Evolutionary conservation across 2,329 filamentous ascomycete genomes (phyloP).

Genomic region (Aspergillus clavatus): DNA sequence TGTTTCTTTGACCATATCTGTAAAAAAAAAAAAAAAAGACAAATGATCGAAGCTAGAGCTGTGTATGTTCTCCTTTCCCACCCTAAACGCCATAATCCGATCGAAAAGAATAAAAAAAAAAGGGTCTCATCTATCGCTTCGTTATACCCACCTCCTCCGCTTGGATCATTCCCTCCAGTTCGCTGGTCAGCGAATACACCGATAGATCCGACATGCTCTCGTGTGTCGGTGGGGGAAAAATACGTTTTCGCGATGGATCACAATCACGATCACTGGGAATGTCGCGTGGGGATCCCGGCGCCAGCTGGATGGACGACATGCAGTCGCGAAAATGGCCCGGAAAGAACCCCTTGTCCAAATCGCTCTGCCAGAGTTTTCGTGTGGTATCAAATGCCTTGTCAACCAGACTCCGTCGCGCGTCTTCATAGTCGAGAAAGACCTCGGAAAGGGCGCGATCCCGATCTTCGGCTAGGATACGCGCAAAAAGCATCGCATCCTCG

Average conservation of each 20-base stretch:
- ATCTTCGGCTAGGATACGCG: slow-evolving; percentile 28
- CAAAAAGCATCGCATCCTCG: slow-evolving; percentile 39
- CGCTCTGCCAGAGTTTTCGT: slow-evolving; percentile 2
- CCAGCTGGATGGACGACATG: slow-evolving; percentile 2
- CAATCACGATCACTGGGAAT: no score
- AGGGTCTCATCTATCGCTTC: not conserved
- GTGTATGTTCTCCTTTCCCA: no score
- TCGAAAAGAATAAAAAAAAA: not conserved
- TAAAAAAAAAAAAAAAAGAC: no score
- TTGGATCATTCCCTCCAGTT: not conserved
- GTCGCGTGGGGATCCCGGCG: not conserved
- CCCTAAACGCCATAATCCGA: not conserved
- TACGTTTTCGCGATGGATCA: not conserved
- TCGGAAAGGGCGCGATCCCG: slow-evolving; percentile 19
- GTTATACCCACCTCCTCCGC: not conserved
- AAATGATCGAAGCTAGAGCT: no score
- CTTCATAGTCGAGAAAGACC: slow-evolving; percentile 30
- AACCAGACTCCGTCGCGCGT: slow-evolving; percentile 29
- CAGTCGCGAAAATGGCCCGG: slow-evolving; percentile 4
- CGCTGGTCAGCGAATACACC: slow-evolving; percentile 5
- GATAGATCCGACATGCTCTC: slow-evolving; percentile 9
- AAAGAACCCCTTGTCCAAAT: slow-evolving; percentile 5
- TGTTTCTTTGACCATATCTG: no score
- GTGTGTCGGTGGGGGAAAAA: slow-evolving; percentile 3
- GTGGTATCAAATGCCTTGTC: slow-evolving; percentile 30